Conservation (phyloP, 129 eudicot species). For the Tagetes patula region DNA sequence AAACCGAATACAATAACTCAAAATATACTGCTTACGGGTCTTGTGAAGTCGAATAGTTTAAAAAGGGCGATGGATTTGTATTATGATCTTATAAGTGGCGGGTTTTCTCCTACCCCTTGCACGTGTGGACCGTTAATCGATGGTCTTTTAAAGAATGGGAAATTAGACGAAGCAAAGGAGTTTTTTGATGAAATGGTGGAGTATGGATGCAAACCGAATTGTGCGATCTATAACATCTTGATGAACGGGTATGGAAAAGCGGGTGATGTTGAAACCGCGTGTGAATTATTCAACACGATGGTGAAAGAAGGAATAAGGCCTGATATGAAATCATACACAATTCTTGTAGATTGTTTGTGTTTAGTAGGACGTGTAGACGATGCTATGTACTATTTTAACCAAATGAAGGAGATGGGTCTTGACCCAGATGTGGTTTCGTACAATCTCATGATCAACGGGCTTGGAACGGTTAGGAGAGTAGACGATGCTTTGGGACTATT, state of each 20-base stretch:
- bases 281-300: slow-evolving; percentile 67
- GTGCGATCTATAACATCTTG: slow-evolving; percentile 84
- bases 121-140: slow-evolving; percentile 95
- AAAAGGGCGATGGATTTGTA: slow-evolving; percentile 74
- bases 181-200: slow-evolving; percentile 78
- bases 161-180: slow-evolving; percentile 60
- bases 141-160: slow-evolving; percentile 66
- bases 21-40: slow-evolving; percentile 79
- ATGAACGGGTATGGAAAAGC: slow-evolving; percentile 89
- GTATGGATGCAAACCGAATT: slow-evolving; percentile 83
- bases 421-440: slow-evolving; percentile 80
- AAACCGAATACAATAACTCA: slow-evolving; percentile 69
- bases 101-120: slow-evolving; percentile 88
- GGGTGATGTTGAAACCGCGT: slow-evolving; percentile 71
- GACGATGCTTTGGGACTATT: slow-evolving; percentile 72
- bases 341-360: slow-evolving; percentile 85
- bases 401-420: slow-evolving; percentile 64
- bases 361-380: slow-evolving; percentile 60
- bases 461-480: slow-evolving; percentile 60
- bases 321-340: slow-evolving; percentile 83
- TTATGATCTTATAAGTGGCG: slow-evolving; percentile 74
- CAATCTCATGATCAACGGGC: slow-evolving; percentile 89
- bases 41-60: slow-evolving; percentile 65
- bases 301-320: slow-evolving; percentile 81
- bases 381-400: slow-evolving; percentile 68